Evolutionary conservation across 1,284 basidiomycete genomes (phyloP), one percentile per base, ranked within the genome.

Genomic region (Mycena citricolor): DNA sequence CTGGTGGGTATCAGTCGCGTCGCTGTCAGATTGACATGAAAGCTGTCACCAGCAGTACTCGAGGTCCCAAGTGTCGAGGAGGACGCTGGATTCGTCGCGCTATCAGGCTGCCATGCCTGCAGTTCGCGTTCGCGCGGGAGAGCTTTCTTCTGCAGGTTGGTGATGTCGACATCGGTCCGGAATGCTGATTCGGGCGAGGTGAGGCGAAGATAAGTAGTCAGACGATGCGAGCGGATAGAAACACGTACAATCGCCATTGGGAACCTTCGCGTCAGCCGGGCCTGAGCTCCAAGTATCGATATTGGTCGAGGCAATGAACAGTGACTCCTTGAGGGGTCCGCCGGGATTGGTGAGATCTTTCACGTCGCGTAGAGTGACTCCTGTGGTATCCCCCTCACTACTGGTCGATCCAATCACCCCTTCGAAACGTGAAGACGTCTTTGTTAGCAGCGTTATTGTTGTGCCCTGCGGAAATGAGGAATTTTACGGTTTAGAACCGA

Each of bases 131-230:
- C 87, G 36, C 80, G 79, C 12, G 71, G 62, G n/a, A 54, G 57
- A 14, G 64, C 63, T 40, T 71, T 72, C 54, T 73, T 76, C 54
- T 76, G 76, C n/a, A n/a, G n/a, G n/a, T n/a, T n/a, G 54, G 81
- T 83, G 58, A 97, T 95, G 57, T 95, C 93, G 14, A 81, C 74
- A 62, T 97, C 93, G 21, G 91, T 97, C 55, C 87, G 80, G 76
- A 97, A 94, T 26, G 79, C 90, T 88, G 62, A 12, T 31, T 20
- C 31, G 35, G 44, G 28, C 26, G 23, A 30, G 39, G 32, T n/a
- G n/a, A n/a, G n/a, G n/a, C n/a, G n/a, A n/a, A n/a, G n/a, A n/a
- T n/a, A 20, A 24, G 32, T 35, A 17, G 37, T 45, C 38, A 44
- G 14, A 26, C 2, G 25, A 32, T 7, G 13, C 13, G 17, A 17